Evolutionary conservation across 2,329 filamentous ascomycete species (phyloP).

Genomic region (Cladosporium sp.): DNA sequence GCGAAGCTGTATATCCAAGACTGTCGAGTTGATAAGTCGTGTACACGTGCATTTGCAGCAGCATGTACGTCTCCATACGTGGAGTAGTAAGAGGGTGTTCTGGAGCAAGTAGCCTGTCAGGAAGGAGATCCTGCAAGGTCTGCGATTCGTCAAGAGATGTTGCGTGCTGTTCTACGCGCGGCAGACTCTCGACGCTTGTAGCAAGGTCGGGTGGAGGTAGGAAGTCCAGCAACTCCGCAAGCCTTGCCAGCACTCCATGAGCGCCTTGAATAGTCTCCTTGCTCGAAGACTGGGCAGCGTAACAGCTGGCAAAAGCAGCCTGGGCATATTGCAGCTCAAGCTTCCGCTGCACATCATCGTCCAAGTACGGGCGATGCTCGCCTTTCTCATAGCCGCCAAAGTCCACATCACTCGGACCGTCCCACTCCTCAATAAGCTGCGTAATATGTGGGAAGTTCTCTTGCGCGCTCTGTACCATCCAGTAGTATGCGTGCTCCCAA

Average conservation of each 20-base stretch:
- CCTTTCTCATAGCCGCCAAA: constrained; percentile 57
- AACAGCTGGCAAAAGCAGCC: constrained; percentile 66
- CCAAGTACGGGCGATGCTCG: constrained; percentile 54
- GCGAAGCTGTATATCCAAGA: constrained; percentile 43
- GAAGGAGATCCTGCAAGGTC: constrained; percentile 37
- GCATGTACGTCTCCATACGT: constrained; percentile 53
- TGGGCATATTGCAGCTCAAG: constrained; percentile 67
- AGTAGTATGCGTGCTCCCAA: constrained; percentile 69
- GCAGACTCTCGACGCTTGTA: constrained; percentile 44
- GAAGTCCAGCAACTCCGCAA: constrained; percentile 61
- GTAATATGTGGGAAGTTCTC: constrained; percentile 64
- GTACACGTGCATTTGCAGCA: constrained; percentile 64
- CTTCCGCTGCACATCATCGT: constrained; percentile 60
- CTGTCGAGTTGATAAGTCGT: constrained; percentile 47
- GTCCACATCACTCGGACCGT: constrained; percentile 70
- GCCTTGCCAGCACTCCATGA: constrained; percentile 60
- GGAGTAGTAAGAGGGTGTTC: constrained; percentile 68
- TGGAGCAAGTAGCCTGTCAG: constrained; percentile 54
- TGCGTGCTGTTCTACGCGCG: constrained; percentile 42
- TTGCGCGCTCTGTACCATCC: constrained; percentile 63
- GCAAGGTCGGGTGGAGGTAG: constrained; percentile 55
- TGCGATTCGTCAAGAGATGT: constrained; percentile 36
- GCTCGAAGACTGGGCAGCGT: constrained; percentile 63
- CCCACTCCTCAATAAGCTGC: constrained; percentile 68
- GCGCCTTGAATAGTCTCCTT: constrained; percentile 60